A percentile compares a stretch with the other conserved stretches of the same genome.
phyloP scores from a whole-genome alignment of 148 eudicot genomes.

The Camellia granthamiana region DNA sequence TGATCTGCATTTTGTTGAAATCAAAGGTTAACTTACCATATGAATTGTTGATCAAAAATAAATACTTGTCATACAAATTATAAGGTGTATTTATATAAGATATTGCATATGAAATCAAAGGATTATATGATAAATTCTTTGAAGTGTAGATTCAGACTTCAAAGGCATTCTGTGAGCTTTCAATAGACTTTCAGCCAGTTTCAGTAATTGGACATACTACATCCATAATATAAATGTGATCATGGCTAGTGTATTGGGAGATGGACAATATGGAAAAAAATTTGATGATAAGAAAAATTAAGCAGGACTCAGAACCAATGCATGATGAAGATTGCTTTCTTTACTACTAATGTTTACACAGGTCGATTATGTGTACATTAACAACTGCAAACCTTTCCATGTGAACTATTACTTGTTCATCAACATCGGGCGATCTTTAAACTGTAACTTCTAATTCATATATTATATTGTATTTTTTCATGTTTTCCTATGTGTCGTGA shows the following conservation, averaged over 20 bases:
- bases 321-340: background rate
- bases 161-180: background rate
- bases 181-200: background rate
- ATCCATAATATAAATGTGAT: background rate
- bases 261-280: background rate
- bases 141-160: background rate
- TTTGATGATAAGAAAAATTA: background rate
- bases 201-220: background rate
- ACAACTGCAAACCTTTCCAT: background rate
- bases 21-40: background rate
- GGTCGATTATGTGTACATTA: background rate
- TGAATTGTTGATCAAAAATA: background rate
- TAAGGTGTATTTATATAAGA: too few species aligned
- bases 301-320: background rate
- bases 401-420: background rate
- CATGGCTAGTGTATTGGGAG: background rate
- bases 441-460: background rate
- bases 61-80: too few species aligned
- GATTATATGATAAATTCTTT: background rate
- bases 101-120: background rate
- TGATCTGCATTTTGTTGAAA: slow-evolving; percentile 54
- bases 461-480: background rate
- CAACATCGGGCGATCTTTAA: background rate
- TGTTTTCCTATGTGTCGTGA: background rate
- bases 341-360: background rate